phyloP scores from a whole-genome alignment of 2,329 filamentous ascomycete species.

The Teratosphaeria nubilosa region DNA sequence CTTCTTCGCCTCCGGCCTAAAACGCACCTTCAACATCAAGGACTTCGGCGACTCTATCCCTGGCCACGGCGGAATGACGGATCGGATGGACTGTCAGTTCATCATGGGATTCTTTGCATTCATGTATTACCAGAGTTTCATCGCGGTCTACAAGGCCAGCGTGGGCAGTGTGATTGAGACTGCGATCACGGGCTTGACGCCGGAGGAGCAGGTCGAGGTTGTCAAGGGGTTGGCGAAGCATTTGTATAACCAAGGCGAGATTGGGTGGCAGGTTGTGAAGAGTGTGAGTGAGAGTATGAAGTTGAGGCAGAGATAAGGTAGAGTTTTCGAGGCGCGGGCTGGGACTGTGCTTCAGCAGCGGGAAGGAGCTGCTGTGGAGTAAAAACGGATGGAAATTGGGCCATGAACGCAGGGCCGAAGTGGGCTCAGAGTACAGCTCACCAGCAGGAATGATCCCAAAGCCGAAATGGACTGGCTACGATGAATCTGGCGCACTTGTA shows the following conservation, averaged over 20 bases:
- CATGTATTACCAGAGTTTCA: constrained; percentile 96
- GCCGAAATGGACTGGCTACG: not conserved
- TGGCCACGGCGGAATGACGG: constrained; percentile 94
- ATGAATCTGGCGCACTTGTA: not conserved
- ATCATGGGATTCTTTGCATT: constrained; percentile 99
- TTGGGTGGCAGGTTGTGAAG: constrained; percentile 42
- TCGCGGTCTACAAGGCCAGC: constrained; percentile 75
- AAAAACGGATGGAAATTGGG: not conserved
- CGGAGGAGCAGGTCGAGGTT: constrained; percentile 81
- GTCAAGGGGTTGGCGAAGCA: constrained; percentile 53
- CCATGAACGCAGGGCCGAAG: not conserved
- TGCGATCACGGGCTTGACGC: constrained; percentile 76
- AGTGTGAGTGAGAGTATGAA: constrained; percentile 23
- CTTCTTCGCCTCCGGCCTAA: constrained; percentile 95
- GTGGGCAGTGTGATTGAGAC: constrained; percentile 83
- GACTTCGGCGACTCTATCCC: constrained; percentile 98
- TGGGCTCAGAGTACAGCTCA: not conserved
- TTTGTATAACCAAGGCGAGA: constrained; percentile 51
- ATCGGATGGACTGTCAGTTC: constrained; percentile 99
- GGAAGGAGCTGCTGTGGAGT: not conserved
- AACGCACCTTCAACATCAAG: constrained; percentile 99
- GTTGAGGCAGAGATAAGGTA: not conserved
- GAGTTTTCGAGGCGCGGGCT: not conserved
- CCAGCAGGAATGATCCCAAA: not conserved
- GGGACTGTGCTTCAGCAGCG: not conserved